phyloP scores from a whole-genome alignment of 2,329 filamentous ascomycete genomes.

The Diaporthe sp. region DNA sequence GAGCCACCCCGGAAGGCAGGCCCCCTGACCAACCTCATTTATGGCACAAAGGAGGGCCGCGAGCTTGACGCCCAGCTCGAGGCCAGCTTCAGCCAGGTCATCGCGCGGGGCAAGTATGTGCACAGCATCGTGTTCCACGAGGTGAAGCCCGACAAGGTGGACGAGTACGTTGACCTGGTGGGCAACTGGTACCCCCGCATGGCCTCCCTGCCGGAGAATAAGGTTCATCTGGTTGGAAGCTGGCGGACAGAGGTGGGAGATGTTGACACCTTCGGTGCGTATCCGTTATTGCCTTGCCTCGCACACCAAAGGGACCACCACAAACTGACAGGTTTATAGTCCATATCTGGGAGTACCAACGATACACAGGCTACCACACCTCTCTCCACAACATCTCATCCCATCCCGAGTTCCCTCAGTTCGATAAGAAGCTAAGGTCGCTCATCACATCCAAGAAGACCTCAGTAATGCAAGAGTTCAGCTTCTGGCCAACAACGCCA shows the following conservation, averaged over 20 bases:
- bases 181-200: constrained; percentile 94
- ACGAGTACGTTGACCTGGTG: constrained; percentile 92
- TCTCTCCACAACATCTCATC: constrained; percentile 87
- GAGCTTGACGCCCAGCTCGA: constrained; percentile 97
- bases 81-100: constrained; percentile 91
- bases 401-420: constrained; percentile 86
- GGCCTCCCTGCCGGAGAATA: constrained; percentile 87
- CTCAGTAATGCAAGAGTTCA: constrained; percentile 99
- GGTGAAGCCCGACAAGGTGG: constrained; percentile 94
- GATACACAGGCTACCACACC: constrained; percentile 94
- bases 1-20: constrained; percentile 76
- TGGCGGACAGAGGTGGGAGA: constrained; percentile 99
- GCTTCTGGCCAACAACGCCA: constrained; percentile 97
- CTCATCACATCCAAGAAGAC: constrained; percentile 87
- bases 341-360: constrained; percentile 99
- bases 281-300: neutral
- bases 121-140: constrained; percentile 98
- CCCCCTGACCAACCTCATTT: constrained; percentile 88
- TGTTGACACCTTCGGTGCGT: constrained; percentile 92
- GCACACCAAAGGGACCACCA: neutral
- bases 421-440: constrained; percentile 87
- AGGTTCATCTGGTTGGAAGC: constrained; percentile 95
- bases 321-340: constrained; percentile 66
- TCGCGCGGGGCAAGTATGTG: constrained; percentile 97
- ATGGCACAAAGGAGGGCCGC: constrained; percentile 95